Conservation (phyloP, 495 filamentous ascomycete genomes). For the Lentithecium fluviatile region DNA sequence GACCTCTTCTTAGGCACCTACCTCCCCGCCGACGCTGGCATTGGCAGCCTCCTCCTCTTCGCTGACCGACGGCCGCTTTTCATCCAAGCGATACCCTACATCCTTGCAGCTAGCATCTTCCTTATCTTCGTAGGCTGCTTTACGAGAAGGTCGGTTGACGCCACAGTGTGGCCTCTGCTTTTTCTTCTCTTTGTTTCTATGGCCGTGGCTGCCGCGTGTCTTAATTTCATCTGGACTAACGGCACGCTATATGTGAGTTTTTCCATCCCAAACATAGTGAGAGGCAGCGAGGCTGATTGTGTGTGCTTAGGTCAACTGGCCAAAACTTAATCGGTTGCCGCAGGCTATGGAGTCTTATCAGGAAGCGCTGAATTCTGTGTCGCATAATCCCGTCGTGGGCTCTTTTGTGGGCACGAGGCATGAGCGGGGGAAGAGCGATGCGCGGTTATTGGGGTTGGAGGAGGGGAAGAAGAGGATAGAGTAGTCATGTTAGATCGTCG, state of each 20-base stretch:
- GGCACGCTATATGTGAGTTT: constrained; percentile 91
- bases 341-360: constrained; percentile 85
- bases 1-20: constrained; percentile 90
- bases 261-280: neutral
- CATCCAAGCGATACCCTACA: constrained; percentile 86
- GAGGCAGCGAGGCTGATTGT: neutral
- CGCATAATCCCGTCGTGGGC: constrained; percentile 74
- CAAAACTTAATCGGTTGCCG: constrained; percentile 82
- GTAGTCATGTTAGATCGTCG: constrained; percentile 41
- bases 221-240: constrained; percentile 71
- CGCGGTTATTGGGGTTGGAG: constrained; percentile 75
- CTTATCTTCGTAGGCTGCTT: constrained; percentile 77
- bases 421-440: constrained; percentile 74
- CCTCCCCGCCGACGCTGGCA: constrained; percentile 63
- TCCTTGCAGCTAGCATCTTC: constrained; percentile 84
- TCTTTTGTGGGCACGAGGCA: constrained; percentile 63
- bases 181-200: constrained; percentile 77
- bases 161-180: constrained; percentile 72
- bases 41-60: constrained; percentile 68
- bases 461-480: constrained; percentile 97
- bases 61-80: constrained; percentile 81
- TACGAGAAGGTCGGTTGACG: constrained; percentile 63
- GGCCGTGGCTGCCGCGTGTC: constrained; percentile 63
- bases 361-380: constrained; percentile 74
- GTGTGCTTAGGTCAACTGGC: constrained; percentile 94